Evolutionary conservation across 2,329 filamentous ascomycete species (phyloP).

Genomic region (Pseudogymnoascus sp.): DNA sequence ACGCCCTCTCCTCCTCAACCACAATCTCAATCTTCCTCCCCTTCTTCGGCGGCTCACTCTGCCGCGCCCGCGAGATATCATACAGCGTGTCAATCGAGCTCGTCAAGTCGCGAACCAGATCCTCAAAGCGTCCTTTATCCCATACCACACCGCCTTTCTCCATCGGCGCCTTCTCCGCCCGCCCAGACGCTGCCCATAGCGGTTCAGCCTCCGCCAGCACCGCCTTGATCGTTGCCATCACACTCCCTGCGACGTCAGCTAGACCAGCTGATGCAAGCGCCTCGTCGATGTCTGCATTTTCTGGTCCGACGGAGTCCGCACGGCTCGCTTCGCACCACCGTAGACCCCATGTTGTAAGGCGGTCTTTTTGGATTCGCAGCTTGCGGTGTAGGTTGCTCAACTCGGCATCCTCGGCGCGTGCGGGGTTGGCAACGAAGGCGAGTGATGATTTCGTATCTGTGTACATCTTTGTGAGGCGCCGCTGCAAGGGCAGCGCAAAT

Average conservation of each 20-base stretch:
- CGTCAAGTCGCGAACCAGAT: conserved; percentile 65
- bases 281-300: conserved; percentile 52
- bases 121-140: conserved; percentile 66
- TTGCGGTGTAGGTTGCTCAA: conserved; percentile 66
- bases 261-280: conserved; percentile 64
- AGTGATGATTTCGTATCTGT: conserved; percentile 73
- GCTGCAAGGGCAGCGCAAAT: conserved; percentile 40
- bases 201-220: conserved; percentile 69
- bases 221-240: conserved; percentile 73
- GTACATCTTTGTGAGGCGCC: conserved; percentile 63
- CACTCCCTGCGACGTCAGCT: conserved; percentile 68
- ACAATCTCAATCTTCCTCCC: not conserved
- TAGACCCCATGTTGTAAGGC: conserved; percentile 69
- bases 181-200: conserved; percentile 56
- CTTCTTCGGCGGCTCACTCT: conserved; percentile 15
- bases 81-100: conserved; percentile 73
- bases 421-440: conserved; percentile 60
- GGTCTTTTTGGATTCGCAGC: conserved; percentile 71
- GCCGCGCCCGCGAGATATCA: conserved; percentile 60
- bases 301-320: conserved; percentile 38
- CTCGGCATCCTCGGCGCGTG: conserved; percentile 57
- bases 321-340: conserved; percentile 67
- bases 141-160: conserved; percentile 52
- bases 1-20: conserved; percentile 32
- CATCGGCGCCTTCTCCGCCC: conserved; percentile 35